Evolutionary conservation across 768 basidiomycete species (phyloP).

Genomic region (Boletus subparvulus): DNA sequence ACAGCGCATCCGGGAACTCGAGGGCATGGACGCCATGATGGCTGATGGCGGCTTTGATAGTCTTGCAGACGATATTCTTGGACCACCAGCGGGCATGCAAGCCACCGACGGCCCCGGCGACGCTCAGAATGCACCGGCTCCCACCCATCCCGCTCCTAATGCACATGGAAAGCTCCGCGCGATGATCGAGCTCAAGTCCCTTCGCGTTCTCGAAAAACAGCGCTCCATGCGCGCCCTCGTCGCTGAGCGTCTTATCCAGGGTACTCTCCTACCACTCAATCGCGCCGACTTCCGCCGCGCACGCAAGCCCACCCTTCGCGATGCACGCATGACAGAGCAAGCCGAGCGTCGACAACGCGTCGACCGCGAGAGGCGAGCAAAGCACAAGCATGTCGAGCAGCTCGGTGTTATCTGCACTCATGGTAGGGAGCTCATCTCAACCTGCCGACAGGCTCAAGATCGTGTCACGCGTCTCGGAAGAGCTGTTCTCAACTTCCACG

Average conservation of each 20-base stretch:
- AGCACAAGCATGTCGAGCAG: constrained; percentile 95
- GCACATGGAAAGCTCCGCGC: constrained; percentile 84
- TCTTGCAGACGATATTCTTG: constrained; percentile 39
- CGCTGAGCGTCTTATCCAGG: constrained; percentile 84
- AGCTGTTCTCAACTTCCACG: constrained; percentile 81
- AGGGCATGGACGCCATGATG: constrained; percentile 73
- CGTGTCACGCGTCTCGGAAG: constrained; percentile 66
- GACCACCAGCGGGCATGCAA: constrained; percentile 1
- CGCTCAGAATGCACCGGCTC: constrained; percentile 2
- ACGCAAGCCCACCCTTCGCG: constrained; percentile 83
- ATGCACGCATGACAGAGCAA: constrained; percentile 86
- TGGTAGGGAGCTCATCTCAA: constrained; percentile 70
- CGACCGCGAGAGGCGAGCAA: constrained; percentile 91
- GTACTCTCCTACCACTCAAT: constrained; percentile 86
- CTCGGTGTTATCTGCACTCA: constrained; percentile 84
- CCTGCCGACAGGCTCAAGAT: constrained; percentile 62
- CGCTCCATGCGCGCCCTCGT: constrained; percentile 81
- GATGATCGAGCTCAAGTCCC: constrained; percentile 88
- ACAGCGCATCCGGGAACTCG: constrained; percentile 87
- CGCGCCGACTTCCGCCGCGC: constrained; percentile 87
- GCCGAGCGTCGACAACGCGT: constrained; percentile 88
- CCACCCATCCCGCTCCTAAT: constrained; percentile 53
- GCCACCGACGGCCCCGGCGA: constrained; percentile 28
- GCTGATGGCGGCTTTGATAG: constrained; percentile 71
- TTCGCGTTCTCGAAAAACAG: constrained; percentile 89